A percentile compares a stretch with the other conserved stretches of the same genome.
These are phyloP conservation scores for Nepenthes alata DNA, from an alignment of 179 eudicot species.

Conservation along the genomic window DNA sequence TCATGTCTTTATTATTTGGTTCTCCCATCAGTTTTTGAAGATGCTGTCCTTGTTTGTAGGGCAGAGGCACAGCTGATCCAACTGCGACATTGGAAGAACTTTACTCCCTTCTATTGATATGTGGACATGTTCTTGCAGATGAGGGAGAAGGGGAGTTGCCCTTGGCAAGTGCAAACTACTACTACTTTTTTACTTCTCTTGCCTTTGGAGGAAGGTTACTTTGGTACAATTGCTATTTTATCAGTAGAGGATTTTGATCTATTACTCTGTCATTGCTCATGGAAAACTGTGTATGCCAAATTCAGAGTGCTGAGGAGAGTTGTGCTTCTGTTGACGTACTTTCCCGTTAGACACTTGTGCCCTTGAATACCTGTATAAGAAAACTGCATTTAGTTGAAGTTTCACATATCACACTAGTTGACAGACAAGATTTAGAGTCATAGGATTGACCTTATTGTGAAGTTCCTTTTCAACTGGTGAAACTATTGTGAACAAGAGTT, in stretches of 20 bases:
- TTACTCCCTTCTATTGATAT: constrained; percentile 68
- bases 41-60: constrained; percentile 31
- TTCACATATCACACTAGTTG: too few species aligned
- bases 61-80: constrained; percentile 62
- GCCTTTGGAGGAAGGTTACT: background rate
- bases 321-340: too few species aligned
- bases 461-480: too few species aligned
- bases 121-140: constrained; percentile 90
- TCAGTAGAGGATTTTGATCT: background rate
- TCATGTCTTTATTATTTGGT: background rate
- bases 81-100: constrained; percentile 83
- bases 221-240: background rate
- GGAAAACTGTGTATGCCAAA: too few species aligned
- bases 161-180: constrained; percentile 30
- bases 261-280: too few species aligned
- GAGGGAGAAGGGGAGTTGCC: constrained; percentile 96
- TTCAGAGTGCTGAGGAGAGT: too few species aligned
- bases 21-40: background rate
- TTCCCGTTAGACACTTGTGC: too few species aligned
- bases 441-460: too few species aligned
- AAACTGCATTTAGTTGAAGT: too few species aligned
- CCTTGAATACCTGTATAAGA: too few species aligned
- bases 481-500: too few species aligned
- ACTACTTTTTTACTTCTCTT: background rate
- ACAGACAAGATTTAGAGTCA: too few species aligned